Evolutionary conservation across 495 filamentous ascomycete species (phyloP), one percentile per base, ranked within the genome.

Genomic region (Neurospora discreta): DNA sequence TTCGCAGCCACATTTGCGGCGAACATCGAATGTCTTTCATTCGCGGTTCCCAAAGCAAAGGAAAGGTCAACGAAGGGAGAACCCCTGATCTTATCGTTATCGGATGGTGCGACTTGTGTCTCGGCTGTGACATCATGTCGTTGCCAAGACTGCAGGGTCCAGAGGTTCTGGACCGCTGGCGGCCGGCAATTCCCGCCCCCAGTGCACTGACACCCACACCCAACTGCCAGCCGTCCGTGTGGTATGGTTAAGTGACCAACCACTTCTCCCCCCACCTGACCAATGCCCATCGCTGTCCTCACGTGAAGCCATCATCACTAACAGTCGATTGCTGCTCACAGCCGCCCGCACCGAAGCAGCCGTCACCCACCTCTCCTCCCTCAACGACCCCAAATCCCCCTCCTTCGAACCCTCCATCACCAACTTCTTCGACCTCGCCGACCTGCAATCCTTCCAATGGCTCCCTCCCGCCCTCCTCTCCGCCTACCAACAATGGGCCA

Each of bases 301-400:
- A 40, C 39, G 5, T 5, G 13, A 16, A 41, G 4, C 40, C 15
- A 41, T 41, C 13, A 16, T 41, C 13, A 16, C 40, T 41, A 15
- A 41, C 40, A 41, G 1, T 5, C 0, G 11, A 33, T 33, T 36
- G 33, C 33, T 36, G 6, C 52, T 4, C 15, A 0, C 26, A 65
- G 52, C 26, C 13, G 33, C 52, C 52, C 52, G 52, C 52, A 65
- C 26, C 6, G 3, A 2, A 18, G 52, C 7, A 65, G 52, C 52
- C 26, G 9, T 65, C 52, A 16, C 52, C 26, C 52, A 33, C 6
- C 52, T 65, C 52, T 65, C 52, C 52, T 0, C 52, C 52, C 75
- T 88, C 72, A 91, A 90, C 76, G 79, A 90, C 76, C 82, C 84
- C 23, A 75, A 74, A 8, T 76, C 75, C 60, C 10, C 74, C 41